A percentile compares a stretch with the other conserved stretches of the same genome.
phyloP scores from a whole-genome alignment of 441 rosid species.

The Manihot esculenta region DNA sequence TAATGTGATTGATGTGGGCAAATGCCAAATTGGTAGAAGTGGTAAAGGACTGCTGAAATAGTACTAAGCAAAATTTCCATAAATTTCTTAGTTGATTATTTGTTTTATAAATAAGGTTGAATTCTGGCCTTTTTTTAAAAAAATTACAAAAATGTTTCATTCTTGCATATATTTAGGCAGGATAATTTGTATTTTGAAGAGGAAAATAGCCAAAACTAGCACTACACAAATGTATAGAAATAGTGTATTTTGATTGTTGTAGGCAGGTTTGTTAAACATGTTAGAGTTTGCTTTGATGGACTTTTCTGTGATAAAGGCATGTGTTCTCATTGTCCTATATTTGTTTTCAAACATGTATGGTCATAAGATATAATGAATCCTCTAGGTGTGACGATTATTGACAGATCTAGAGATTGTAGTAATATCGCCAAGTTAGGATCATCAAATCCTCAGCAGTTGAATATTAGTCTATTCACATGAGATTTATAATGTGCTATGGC shows the following conservation, averaged over 20 bases:
- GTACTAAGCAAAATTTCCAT: not conserved
- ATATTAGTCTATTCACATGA: constrained; percentile 3
- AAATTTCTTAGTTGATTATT: not conserved
- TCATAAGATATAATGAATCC: too few species aligned
- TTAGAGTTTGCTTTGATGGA: not conserved
- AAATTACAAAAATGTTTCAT: too few species aligned
- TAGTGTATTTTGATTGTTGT: not conserved
- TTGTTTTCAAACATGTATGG: too few species aligned
- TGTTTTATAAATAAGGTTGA: not conserved
- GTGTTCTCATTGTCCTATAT: too few species aligned
- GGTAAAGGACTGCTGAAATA: not conserved
- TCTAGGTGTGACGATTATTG: too few species aligned
- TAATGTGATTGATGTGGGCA: not conserved
- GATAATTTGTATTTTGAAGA: not conserved
- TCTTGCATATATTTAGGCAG: too few species aligned
- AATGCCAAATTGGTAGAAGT: not conserved
- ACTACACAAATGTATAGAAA: not conserved
- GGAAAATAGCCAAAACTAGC: not conserved
- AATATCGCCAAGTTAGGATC: not conserved
- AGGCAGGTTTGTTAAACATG: not conserved
- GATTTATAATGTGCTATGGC: not conserved
- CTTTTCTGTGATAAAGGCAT: too few species aligned
- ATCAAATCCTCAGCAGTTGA: not conserved
- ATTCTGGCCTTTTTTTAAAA: not conserved
- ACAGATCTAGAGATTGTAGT: too few species aligned